Conservation (phyloP, 495 filamentous ascomycete genomes). For the Penicillium chermesinum region DNA sequence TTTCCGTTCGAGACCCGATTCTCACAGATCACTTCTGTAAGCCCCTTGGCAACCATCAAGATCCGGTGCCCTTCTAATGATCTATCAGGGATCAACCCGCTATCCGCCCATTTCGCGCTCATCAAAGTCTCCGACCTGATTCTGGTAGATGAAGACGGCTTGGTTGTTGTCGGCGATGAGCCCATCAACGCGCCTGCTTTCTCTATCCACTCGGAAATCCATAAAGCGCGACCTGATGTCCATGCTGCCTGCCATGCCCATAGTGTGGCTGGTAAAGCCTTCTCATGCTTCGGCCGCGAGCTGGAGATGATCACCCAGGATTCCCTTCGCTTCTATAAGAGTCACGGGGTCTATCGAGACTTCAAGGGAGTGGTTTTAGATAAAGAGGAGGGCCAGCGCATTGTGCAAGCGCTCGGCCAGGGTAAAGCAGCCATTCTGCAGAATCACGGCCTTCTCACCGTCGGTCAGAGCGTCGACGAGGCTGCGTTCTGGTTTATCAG, state of each 20-base stretch:
- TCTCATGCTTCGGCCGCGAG: slow-evolving; percentile 19
- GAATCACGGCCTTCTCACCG: slow-evolving; percentile 57
- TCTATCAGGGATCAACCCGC: slow-evolving; percentile 1
- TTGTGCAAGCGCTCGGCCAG: slow-evolving; percentile 52
- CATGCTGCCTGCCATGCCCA: slow-evolving; percentile 33
- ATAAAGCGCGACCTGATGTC: slow-evolving; percentile 25
- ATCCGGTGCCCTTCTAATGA: background rate
- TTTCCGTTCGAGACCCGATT: slow-evolving; percentile 60
- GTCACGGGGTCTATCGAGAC: slow-evolving; percentile 32
- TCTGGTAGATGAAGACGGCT: slow-evolving; percentile 19
- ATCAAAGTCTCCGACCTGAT: slow-evolving; percentile 25
- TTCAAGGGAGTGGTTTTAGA: slow-evolving; percentile 50
- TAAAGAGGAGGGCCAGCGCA: slow-evolving; percentile 47
- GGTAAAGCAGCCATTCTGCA: slow-evolving; percentile 48
- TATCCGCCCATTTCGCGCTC: background rate
- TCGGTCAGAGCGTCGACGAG: slow-evolving; percentile 3
- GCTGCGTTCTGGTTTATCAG: slow-evolving; percentile 40
- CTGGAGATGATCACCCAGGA: slow-evolving; percentile 41
- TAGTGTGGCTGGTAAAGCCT: slow-evolving; percentile 25
- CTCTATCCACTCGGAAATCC: slow-evolving; percentile 44
- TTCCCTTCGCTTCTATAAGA: slow-evolving; percentile 45
- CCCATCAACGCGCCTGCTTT: slow-evolving; percentile 54
- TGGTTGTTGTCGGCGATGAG: slow-evolving; percentile 38
- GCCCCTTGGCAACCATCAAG: background rate
- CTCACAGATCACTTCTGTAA: slow-evolving; percentile 8